Conservation (phyloP, 805 yeast genomes). For the Metschnikowia amazonensis region DNA sequence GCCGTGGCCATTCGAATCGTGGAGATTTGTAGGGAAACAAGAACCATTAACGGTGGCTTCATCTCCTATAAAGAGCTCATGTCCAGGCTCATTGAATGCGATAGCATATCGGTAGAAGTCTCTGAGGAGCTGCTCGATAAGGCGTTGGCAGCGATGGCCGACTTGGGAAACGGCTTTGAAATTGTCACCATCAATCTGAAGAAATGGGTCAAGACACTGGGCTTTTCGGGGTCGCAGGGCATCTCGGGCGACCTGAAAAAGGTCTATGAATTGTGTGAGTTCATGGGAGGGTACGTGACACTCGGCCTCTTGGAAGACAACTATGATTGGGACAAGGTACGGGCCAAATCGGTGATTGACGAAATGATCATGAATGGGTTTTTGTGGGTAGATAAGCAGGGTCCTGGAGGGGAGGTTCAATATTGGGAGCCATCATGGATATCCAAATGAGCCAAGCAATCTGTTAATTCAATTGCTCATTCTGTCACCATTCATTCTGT, state of each 20-base stretch:
- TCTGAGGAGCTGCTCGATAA: slow-evolving; percentile 51
- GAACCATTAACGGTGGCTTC: slow-evolving; percentile 78
- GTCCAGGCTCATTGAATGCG: slow-evolving; percentile 27
- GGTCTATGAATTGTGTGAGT: slow-evolving; percentile 71
- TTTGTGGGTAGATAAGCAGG: slow-evolving; percentile 74
- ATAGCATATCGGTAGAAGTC: slow-evolving; percentile 29
- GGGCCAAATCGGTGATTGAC: slow-evolving; percentile 62
- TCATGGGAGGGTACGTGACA: slow-evolving; percentile 70
- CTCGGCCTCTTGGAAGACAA: slow-evolving; percentile 65
- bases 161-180: slow-evolving; percentile 70
- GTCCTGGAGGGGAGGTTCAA: slow-evolving; percentile 28
- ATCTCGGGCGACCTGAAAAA: slow-evolving; percentile 58
- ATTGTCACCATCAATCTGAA: slow-evolving; percentile 49
- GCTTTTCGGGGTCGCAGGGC: slow-evolving; percentile 23
- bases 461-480: no score
- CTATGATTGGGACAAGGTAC: slow-evolving; percentile 62
- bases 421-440: slow-evolving; percentile 83
- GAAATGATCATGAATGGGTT: slow-evolving; percentile 81
- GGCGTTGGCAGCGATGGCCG: slow-evolving; percentile 50
- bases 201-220: slow-evolving; percentile 44
- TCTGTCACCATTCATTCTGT: no score
- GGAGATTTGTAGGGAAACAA: slow-evolving; percentile 68
- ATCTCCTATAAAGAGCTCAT: slow-evolving; percentile 50
- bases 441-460: slow-evolving; percentile 18
- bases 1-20: slow-evolving; percentile 72